Base-by-base conservation (phyloP, 2,329 filamentous ascomycete species). In the Capronia americana region DNA sequence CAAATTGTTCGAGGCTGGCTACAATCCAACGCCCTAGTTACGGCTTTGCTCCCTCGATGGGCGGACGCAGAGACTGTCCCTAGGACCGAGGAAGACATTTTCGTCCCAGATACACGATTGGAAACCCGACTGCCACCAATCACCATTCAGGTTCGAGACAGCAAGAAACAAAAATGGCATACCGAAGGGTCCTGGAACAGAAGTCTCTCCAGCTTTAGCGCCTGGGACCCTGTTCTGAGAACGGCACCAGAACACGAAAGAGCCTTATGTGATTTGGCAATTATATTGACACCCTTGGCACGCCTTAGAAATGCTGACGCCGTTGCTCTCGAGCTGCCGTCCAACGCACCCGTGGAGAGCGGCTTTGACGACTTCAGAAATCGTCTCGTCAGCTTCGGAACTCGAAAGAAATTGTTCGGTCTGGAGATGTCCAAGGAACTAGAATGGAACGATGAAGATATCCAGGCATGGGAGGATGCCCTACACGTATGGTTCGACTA, bases 251-350 rank as follows among this genome's bases (percentile, higher is more conserved):
- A 51, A 34, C 26, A 3, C 12, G 8, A 17, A 24, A 7, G 14
- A 17, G 24, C 12, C 5, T 54, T 30, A 2, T 62, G 58, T 32
- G 64, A 62, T 30, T 28, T 66, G 24, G 28, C 63, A 46, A 30
- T 46, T 7, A 66, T 66, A 17, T 34, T 66, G 44, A 66, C 51
- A 55, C 58, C 64, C n/a, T 46, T 66, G n/a, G 5, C 12, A 44
- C 64, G 64, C 51, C 2, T 66, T 14, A 38, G 64, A 62, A 17
- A 58, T 62, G 58, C 53, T 26, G 59, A 66, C 2, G 44, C 58
- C 44, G 23, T 63, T 17, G 23, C 20, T 1, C 2, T 66, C 46
- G 28, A 58, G 10, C 58, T 65, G 24, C 58, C 64, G 11, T 48
- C 44, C 12, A n/a, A 23, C 28, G 48, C 64, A 8, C 23, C 34